Evolutionary conservation across 805 yeast species (phyloP), one percentile per base, ranked within the genome.

Genomic region (Brettanomyces sp.): DNA sequence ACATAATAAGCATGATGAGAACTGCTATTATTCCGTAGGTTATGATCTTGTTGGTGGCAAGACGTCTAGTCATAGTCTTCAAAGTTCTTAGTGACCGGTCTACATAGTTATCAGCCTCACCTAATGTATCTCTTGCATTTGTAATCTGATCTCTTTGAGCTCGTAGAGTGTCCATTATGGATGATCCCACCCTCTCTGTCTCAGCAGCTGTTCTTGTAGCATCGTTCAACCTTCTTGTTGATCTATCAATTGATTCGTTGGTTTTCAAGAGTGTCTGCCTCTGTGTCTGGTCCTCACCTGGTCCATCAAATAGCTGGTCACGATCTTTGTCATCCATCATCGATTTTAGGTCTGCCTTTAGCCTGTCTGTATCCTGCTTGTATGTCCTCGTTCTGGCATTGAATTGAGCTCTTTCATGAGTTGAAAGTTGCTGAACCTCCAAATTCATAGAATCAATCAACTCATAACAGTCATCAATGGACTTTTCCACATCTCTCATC

Each of bases 11-110:
- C 45, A 91, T 57, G 5, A 91, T 79, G 57, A 91, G 73, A 18
- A 91, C 90, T 5, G 85, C 95, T 46, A 91, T 91, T 47, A 91
- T 91, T 9, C 95, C 95, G 57, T 88, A 86, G 47, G 95, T 86
- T 51, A 91, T 84, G 54, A 90, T 73, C 63, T 88, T 84, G 65
- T 91, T 91, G 5, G 96, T 91, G 9, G 95, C 88, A 72, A 90
- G 73, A 56, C 98, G 71, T 64, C 98, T 76, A 24, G 95, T 84
- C 99, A 93, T 93, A 18, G 86, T 75, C 56, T 88, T 80, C 56
- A 93, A 70, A 1, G 98, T 93, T 47, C 85, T 77, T 46, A 93
- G 76, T 46, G 93, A 82, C 59, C 85, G 82, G 65, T 93, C 98
- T 45, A 93, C 96, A 58, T 90, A 88, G 1, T 84, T 79, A 60